These are phyloP conservation scores for Eudorina sp. DNA, from an alignment of 139 green algal species.

Conservation along the genomic window DNA sequence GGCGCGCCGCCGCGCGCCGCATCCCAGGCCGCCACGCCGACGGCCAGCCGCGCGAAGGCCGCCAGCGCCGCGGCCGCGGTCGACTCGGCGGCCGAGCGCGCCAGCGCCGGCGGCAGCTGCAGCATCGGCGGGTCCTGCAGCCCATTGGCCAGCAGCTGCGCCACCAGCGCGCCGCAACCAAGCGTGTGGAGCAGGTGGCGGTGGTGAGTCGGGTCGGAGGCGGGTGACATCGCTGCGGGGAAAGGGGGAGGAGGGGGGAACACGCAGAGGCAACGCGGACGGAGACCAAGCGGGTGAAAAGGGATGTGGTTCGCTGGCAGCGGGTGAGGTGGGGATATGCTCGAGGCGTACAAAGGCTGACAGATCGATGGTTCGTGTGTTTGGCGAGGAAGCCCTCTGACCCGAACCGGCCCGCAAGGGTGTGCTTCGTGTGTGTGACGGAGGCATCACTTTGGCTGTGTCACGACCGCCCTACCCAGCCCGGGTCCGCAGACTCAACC, in stretches of 20 bases:
- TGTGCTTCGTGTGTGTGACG: too few relatives aligned
- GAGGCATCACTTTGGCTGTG: too few relatives aligned
- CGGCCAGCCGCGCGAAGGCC: constrained; percentile 7
- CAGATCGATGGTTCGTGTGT: too few relatives aligned
- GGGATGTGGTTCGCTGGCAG: too few relatives aligned
- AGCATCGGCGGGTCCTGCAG: constrained; percentile 49
- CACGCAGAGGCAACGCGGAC: too few relatives aligned
- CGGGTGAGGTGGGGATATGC: too few relatives aligned
- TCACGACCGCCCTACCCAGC: too few relatives aligned
- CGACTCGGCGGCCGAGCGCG: neutral
- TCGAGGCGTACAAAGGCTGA: too few relatives aligned
- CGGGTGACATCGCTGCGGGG: neutral
- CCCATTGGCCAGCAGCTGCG: constrained; percentile 17
- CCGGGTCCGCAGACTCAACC: neutral
- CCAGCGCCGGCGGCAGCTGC: neutral
- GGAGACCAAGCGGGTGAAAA: too few relatives aligned
- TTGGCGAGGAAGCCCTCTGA: too few relatives aligned
- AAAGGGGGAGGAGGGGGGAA: too few relatives aligned
- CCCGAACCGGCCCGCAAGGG: too few relatives aligned
- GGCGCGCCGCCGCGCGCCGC: neutral
- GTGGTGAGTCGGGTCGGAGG: neutral
- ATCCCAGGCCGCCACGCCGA: neutral
- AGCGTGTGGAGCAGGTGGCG: neutral
- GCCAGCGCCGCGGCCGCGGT: neutral
- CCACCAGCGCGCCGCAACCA: neutral